These are phyloP conservation scores for Aspergillus niger DNA, from an alignment of 2,329 filamentous ascomycete genomes.

Conservation along the genomic window DNA sequence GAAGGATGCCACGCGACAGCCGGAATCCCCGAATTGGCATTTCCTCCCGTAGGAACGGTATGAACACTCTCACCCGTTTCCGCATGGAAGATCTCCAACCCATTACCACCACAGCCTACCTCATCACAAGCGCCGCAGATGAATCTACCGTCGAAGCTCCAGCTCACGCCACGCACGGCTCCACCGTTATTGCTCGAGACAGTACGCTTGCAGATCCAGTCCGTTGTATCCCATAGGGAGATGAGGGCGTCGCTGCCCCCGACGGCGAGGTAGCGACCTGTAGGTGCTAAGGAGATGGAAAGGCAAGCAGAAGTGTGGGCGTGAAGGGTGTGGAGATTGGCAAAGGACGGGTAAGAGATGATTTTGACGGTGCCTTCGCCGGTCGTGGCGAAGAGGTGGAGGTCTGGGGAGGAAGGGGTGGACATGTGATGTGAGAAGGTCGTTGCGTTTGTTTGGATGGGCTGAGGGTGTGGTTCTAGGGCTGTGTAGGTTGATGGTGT, in stretches of 20 bases:
- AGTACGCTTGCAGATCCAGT: constrained; percentile 54
- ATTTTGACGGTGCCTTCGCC: constrained; percentile 54
- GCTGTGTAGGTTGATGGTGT: constrained; percentile 38
- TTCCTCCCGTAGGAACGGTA: constrained; percentile 44
- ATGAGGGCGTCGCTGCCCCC: constrained; percentile 53
- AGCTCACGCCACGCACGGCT: constrained; percentile 50
- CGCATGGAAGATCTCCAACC: constrained; percentile 53
- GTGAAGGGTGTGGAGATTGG: constrained; percentile 47
- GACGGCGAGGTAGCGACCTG: constrained; percentile 51
- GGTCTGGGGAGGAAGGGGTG: constrained; percentile 36
- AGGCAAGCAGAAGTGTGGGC: constrained; percentile 53
- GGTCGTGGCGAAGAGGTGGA: constrained; percentile 51
- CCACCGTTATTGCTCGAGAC: constrained; percentile 49
- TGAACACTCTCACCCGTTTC: constrained; percentile 53
- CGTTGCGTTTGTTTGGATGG: constrained; percentile 52
- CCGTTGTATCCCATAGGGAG: constrained; percentile 54
- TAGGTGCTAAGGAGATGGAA: constrained; percentile 49
- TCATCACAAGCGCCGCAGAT: constrained; percentile 53
- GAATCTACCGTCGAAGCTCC: constrained; percentile 54
- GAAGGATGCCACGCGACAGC: constrained; percentile 55
- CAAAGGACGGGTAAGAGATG: constrained; percentile 50
- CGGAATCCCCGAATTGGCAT: constrained; percentile 41
- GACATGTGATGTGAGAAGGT: constrained; percentile 49
- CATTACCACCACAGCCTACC: constrained; percentile 44
- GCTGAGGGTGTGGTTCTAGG: constrained; percentile 47